Conservation (phyloP, 2,329 filamentous ascomycete genomes). For the Nothopassalora personata region DNA sequence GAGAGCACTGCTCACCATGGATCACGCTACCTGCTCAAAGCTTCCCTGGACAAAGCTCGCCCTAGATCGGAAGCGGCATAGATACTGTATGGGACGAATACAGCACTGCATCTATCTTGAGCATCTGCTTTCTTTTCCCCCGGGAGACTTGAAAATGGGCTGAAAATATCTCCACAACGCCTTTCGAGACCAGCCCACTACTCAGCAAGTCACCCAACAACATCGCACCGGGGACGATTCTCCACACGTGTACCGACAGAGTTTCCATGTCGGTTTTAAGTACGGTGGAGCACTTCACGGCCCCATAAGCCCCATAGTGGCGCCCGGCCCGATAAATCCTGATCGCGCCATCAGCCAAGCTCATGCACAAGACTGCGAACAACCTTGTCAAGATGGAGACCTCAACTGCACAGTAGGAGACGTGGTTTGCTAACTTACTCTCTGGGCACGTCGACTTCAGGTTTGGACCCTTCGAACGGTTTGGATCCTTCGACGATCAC, state of each 20-base stretch:
- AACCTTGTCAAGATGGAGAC: background rate
- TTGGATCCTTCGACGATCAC: background rate
- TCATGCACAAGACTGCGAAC: slow-evolving; percentile 1
- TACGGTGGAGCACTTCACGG: background rate
- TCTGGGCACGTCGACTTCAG: background rate
- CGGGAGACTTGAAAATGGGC: background rate
- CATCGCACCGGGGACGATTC: background rate
- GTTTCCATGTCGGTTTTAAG: slow-evolving; percentile 2
- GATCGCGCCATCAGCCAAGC: background rate
- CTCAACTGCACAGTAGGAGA: background rate
- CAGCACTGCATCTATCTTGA: background rate
- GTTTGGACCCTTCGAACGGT: background rate
- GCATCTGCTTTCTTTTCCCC: background rate
- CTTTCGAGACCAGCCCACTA: background rate
- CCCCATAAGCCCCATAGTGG: slow-evolving; percentile 4
- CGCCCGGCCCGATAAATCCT: background rate
- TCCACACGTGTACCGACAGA: background rate
- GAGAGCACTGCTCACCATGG: background rate
- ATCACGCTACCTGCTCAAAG: background rate
- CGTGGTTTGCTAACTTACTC: background rate
- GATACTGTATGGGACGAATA: background rate
- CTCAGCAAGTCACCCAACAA: background rate
- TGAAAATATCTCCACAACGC: background rate
- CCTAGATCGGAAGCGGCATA: background rate
- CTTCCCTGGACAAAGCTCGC: slow-evolving; percentile 4